These are phyloP conservation scores for Amphicarpaea edgeworthii DNA, from an alignment of 306 rosid species.

Conservation along the genomic window DNA sequence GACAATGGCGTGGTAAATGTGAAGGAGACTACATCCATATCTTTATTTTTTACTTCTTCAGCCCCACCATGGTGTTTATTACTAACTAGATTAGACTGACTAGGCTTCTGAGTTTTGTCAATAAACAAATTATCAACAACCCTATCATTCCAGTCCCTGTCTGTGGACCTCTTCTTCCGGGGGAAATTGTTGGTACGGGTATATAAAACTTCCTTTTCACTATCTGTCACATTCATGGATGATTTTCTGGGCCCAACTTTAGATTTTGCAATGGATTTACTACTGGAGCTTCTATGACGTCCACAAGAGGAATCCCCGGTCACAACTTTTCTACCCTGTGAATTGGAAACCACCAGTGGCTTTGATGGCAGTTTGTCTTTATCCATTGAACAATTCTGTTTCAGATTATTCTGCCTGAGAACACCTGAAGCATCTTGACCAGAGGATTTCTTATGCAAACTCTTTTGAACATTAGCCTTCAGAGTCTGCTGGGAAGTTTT, in stretches of 20 bases:
- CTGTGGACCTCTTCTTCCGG: slow-evolving; percentile 72
- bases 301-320: slow-evolving; percentile 56
- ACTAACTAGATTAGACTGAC: slow-evolving; percentile 45
- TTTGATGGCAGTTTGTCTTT: slow-evolving; percentile 63
- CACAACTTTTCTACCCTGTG: slow-evolving; percentile 53
- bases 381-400: slow-evolving; percentile 63
- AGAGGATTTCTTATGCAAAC: slow-evolving; percentile 56
- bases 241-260: slow-evolving; percentile 62
- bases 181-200: slow-evolving; percentile 58
- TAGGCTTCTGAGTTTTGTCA: slow-evolving; percentile 59
- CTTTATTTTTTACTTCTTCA: slow-evolving; percentile 64
- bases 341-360: slow-evolving; percentile 49
- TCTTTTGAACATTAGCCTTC: slow-evolving; percentile 56
- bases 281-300: slow-evolving; percentile 56
- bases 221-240: slow-evolving; percentile 51
- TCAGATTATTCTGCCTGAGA: slow-evolving; percentile 79
- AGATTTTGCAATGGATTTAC: slow-evolving; percentile 55
- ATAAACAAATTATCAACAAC: slow-evolving; percentile 50
- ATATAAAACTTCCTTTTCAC: slow-evolving; percentile 65
- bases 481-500: slow-evolving; percentile 55
- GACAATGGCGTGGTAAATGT: slow-evolving; percentile 81
- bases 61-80: slow-evolving; percentile 51
- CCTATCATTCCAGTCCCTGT: slow-evolving; percentile 60
- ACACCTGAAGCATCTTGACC: slow-evolving; percentile 55
- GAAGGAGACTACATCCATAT: slow-evolving; percentile 82